A percentile compares a stretch with the other conserved stretches of the same genome.
These are phyloP conservation scores for Ulmus americana DNA, from an alignment of 331 rosid genomes.

Conservation along the genomic window DNA sequence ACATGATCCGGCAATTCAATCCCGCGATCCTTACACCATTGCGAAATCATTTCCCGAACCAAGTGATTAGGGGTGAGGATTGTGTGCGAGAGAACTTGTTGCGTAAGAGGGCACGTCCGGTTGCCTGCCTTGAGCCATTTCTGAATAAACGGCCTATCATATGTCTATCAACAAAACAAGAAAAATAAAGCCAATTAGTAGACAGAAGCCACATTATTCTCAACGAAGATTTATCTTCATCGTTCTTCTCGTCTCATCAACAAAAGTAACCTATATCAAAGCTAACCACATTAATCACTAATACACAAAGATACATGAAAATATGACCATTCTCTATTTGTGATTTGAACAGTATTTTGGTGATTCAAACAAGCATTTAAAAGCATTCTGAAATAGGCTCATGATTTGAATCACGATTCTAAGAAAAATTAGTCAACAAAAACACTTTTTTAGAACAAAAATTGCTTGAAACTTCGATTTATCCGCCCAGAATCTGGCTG, in stretches of 20 bases:
- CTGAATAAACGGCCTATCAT: constrained; percentile 68
- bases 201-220: too few species aligned
- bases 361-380: too few species aligned
- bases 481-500: constrained; percentile 8
- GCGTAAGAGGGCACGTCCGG: constrained; percentile 67
- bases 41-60: constrained; percentile 61
- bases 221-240: too few species aligned
- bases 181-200: not conserved
- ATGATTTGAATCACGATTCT: not conserved
- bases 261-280: constrained; percentile 1
- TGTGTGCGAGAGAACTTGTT: constrained; percentile 76
- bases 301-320: not conserved
- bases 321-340: too few species aligned
- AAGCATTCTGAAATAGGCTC: too few species aligned
- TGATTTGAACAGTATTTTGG: too few species aligned
- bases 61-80: constrained; percentile 69
- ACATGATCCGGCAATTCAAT: constrained; percentile 49
- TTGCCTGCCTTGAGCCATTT: constrained; percentile 75
- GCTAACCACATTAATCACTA: constrained; percentile 11
- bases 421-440: not conserved
- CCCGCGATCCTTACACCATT: constrained; percentile 64
- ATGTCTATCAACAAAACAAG: constrained; percentile 58
- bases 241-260: constrained; percentile 10
- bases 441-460: not conserved
- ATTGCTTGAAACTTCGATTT: too few species aligned